Percentiles rank a stretch among this genome's conserved stretches.
Evolutionary conservation across 2,329 filamentous ascomycete species (phyloP).

Genomic region (Stemphylium beticola): DNA sequence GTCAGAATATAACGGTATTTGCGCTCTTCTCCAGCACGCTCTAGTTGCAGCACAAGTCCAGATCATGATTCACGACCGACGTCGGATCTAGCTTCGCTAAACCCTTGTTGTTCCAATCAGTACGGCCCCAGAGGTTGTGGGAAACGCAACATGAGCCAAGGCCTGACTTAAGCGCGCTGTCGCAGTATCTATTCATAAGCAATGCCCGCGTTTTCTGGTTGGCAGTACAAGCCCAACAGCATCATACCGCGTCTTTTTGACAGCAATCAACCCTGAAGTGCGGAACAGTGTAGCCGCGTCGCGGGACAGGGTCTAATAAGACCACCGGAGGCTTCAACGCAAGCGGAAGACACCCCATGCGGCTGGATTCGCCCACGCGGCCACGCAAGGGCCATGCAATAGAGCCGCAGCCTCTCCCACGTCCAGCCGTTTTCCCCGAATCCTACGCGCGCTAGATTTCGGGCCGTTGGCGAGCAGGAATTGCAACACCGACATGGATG

Average conservation of each 20-base stretch:
- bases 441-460: constrained; percentile 1
- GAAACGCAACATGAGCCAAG: constrained; percentile 1
- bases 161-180: constrained; percentile 7
- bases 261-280: background rate
- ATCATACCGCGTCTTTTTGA: background rate
- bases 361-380: background rate
- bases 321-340: background rate
- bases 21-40: background rate
- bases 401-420: constrained; percentile 2
- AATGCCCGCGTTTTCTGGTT: background rate
- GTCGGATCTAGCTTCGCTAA: constrained; percentile 5
- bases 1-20: background rate
- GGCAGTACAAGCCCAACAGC: background rate
- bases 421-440: constrained; percentile 9
- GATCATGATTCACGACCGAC: constrained; percentile 11
- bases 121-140: background rate
- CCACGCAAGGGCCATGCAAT: background rate
- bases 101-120: constrained; percentile 5
- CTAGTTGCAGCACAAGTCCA: constrained; percentile 10
- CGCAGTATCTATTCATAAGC: background rate
- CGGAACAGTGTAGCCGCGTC: background rate
- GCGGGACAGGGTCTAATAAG: background rate
- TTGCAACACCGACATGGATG: background rate
- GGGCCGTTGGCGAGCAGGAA: constrained; percentile 4
- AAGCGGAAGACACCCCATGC: constrained; percentile 1